Evolutionary conservation across 2,329 filamentous ascomycete species (phyloP), one percentile per base, ranked within the genome.

Genomic region (Xylariales sp.): DNA sequence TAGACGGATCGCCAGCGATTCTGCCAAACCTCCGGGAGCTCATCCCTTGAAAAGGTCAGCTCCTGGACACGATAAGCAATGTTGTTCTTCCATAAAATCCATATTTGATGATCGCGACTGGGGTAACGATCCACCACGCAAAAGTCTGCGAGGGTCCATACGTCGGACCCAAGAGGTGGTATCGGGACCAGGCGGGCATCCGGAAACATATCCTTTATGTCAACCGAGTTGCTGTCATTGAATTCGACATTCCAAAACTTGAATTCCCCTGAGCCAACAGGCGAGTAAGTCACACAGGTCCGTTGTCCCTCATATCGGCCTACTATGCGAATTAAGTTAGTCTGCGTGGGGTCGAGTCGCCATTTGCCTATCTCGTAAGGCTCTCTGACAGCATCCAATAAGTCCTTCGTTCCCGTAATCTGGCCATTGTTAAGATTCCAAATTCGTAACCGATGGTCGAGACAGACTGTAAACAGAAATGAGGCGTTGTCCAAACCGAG

Each of bases 351-450:
- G 67, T 94, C 92, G 69, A 98, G 89, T 3, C 89, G 87, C 82
- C 93, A 93, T 68, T 91, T 90, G n/a, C 86, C 85, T 28, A 87
- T 80, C 62, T 94, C 92, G 57, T 93, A 89, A 0, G 89, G 85
- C 58, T 91, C 87, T 61, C 88, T 81, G 39, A 87, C 83, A 23
- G 90, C 86, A 72, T 91, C 89, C 16, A 98, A 80, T 39, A 99
- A 84, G 79, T 99, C 95, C 72, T 89, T 89, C 5, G 91, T 90
- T 64, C 89, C 89, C 5, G 93, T 87, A 62, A 97, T 87, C 76
- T 90, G 92, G 54, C 94, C 94, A 46, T 88, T 92, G n/a, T 88
- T 84, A 39, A 95, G 84, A 76, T 97, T 96, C 95, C 96, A 98
- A 46, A 96, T 90, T 75, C 94, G 90, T 77, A 99, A 82, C 10